Evolutionary conservation across 1,139 yeast genomes (phyloP).

Genomic region (Candida tropicalis): DNA sequence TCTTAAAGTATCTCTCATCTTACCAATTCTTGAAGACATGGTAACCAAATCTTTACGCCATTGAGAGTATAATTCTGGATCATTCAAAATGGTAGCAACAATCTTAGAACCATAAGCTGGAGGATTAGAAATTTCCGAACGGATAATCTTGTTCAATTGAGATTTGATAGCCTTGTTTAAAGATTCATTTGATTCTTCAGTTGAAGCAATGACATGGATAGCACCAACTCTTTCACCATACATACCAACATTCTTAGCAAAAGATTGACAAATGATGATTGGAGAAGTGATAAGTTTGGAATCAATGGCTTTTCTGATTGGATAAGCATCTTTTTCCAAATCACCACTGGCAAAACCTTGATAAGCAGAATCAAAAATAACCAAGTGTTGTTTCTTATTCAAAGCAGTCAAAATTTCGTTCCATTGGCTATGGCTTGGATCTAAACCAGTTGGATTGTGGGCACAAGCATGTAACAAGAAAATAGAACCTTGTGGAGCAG

Average conservation of each 20-base stretch:
- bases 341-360: constrained; percentile 65
- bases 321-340: constrained; percentile 80
- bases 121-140: constrained; percentile 90
- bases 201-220: constrained; percentile 67
- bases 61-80: constrained; percentile 65
- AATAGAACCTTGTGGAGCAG: constrained; percentile 77
- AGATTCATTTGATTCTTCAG: constrained; percentile 20
- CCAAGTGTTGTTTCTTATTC: constrained; percentile 40
- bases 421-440: constrained; percentile 51
- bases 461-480: constrained; percentile 59
- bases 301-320: constrained; percentile 80
- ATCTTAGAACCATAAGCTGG: constrained; percentile 96
- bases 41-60: constrained; percentile 87
- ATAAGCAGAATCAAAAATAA: constrained; percentile 51
- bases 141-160: constrained; percentile 74
- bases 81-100: constrained; percentile 74
- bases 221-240: constrained; percentile 98
- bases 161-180: constrained; percentile 60
- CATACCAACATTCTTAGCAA: constrained; percentile 96
- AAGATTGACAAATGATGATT: constrained; percentile 85
- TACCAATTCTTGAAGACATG: constrained; percentile 83
- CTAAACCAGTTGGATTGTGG: constrained; percentile 55
- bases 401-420: constrained; percentile 41
- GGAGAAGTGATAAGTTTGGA: constrained; percentile 47
- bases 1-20: constrained; percentile 74